Evolutionary conservation across 805 yeast genomes (phyloP), one percentile per base, ranked within the genome.

Genomic region (Lipomyces sp.): DNA sequence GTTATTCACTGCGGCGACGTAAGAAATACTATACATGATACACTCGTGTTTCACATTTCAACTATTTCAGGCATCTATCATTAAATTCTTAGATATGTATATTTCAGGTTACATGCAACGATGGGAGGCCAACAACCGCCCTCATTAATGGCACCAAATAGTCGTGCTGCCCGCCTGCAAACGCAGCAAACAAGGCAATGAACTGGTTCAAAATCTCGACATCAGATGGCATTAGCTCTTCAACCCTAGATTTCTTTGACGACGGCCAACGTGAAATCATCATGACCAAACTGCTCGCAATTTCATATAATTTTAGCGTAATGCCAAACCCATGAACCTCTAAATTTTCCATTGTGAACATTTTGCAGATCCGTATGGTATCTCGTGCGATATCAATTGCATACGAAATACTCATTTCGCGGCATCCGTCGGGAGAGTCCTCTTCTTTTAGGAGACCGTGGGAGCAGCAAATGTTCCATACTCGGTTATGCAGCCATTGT

Each of bases 301-400:
- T 62, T 30, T 64, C 65, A 35, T 62, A 64, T 5, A 63, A n/a
- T 56, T 64, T 64, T 39, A 55, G 66, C 2, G 35, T 61, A 57
- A 62, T 29, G 2, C 63, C 66, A 32, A 64, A 50, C 30, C 67
- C 67, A 29, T 64, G 67, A 10, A 58, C 60, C 35, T 64, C 67
- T n/a, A 64, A 30, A 33, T 37, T 24, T 24, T 57, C 59, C 34
- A 62, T 56, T 7, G 56, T 18, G 53, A 63, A 32, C 34, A 33
- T 37, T 51, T 53, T 45, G 18, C 51, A 11, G 32, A 61, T 32
- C 37, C 32, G 34, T 30, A 64, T 42, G 11, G 67, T 57, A 30
- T 50, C 50, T 29, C 61, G 60, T 32, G 65, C 65, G 34, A 64
- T 54, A 29, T 62, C 61, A 30, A 60, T 24, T 18, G 57, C 48